A percentile compares a stretch with the other conserved stretches of the same genome.
Conservation (phyloP, 164 flowering plant genomes). For the Sedum album region DNA sequence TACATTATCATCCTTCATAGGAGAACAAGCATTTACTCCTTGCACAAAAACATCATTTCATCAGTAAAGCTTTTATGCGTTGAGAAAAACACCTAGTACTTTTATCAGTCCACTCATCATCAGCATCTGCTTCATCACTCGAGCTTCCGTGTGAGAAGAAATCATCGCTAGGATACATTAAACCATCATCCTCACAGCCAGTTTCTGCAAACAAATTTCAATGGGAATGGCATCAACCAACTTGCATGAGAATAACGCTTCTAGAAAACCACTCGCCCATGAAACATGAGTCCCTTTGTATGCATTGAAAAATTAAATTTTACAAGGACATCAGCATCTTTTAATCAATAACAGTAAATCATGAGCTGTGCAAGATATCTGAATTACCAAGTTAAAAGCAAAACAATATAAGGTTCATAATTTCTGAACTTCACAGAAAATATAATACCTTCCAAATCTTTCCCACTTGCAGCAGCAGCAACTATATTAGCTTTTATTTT, state of each 20-base stretch:
- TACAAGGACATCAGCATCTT: not conserved
- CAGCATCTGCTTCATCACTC: slow-evolving; percentile 96
- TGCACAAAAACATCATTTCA: not conserved
- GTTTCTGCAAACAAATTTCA: slow-evolving; percentile 52
- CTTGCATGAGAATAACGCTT: not conserved
- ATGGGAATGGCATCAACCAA: not conserved
- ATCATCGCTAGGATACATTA: slow-evolving; percentile 81
- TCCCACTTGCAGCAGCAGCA: slow-evolving; percentile 95
- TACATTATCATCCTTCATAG: not conserved
- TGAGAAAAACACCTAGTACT: slow-evolving; percentile 50
- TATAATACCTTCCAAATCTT: slow-evolving; percentile 78
- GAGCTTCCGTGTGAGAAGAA: slow-evolving; percentile 83
- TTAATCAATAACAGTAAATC: not conserved
- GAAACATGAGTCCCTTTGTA: not conserved
- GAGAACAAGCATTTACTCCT: not conserved
- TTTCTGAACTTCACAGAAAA: not conserved
- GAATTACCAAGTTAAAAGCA: not conserved
- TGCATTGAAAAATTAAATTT: not conserved
- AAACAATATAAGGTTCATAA: not conserved
- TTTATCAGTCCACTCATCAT: slow-evolving; percentile 95
- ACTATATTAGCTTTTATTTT: slow-evolving; percentile 81
- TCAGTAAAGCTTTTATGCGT: not conserved
- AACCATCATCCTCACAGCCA: slow-evolving; percentile 97
- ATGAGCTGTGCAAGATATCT: not conserved
- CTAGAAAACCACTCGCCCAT: not conserved